These are phyloP conservation scores for Ophiorrhiza pumila DNA, from an alignment of 257 asterid genomes.

Conservation along the genomic window DNA sequence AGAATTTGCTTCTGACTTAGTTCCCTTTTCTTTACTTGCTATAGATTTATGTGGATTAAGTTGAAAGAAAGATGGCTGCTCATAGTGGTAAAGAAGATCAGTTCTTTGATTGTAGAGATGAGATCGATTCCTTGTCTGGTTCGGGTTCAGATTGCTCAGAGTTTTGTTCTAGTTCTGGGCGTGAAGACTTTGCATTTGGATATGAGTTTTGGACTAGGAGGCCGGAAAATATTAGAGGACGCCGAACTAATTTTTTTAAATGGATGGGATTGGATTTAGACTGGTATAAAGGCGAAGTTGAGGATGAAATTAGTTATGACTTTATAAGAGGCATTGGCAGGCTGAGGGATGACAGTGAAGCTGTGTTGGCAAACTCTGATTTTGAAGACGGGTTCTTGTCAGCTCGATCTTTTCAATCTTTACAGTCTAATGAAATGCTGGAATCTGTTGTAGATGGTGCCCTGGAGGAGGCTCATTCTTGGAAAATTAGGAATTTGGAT, in stretches of 20 bases:
- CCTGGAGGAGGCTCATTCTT: conserved; percentile 27
- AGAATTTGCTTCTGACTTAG: neutral
- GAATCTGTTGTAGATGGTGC: conserved; percentile 31
- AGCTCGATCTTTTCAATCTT: conserved; percentile 38
- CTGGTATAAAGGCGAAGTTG: conserved; percentile 30
- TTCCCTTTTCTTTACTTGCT: neutral
- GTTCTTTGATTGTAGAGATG: conserved; percentile 62
- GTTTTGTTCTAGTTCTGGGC: conserved; percentile 33
- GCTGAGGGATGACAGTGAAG: conserved; percentile 34
- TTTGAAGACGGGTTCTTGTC: conserved; percentile 39
- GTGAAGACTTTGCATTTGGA: conserved; percentile 37
- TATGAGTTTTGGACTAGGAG: conserved; percentile 71
- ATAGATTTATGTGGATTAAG: conserved; percentile 33
- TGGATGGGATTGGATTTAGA: conserved; percentile 63
- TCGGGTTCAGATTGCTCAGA: conserved; percentile 49
- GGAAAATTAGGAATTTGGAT: conserved; percentile 47
- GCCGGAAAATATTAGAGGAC: conserved; percentile 56
- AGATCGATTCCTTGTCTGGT: conserved; percentile 44
- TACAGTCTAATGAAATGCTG: conserved; percentile 24
- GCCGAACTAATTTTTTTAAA: conserved; percentile 58
- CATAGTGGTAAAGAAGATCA: conserved; percentile 44
- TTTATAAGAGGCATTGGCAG: conserved; percentile 26
- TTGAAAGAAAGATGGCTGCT: conserved; percentile 38
- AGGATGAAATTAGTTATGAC: conserved; percentile 23
- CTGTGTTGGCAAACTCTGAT: conserved; percentile 47